Base-by-base conservation (phyloP, 768 basidiomycete genomes). In the Paxillus rubicundulus region DNA sequence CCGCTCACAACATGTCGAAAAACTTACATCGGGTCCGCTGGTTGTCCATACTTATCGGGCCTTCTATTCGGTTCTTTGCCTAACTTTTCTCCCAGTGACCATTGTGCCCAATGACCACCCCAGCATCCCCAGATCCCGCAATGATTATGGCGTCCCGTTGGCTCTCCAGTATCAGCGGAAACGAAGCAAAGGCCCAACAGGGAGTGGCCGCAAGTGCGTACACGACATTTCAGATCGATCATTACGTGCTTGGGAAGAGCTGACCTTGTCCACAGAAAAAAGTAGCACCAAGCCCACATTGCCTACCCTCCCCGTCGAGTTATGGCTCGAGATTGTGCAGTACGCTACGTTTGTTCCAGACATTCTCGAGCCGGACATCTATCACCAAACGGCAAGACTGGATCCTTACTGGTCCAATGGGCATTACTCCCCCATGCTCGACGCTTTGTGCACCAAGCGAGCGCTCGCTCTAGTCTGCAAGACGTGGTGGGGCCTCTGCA, bases 81-180 rank as follows among this genome's bases (percentile, higher is more conserved):
- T 24, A 21, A 21, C 21, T 9, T 50, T 37, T 48, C 28, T 42
- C 51, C 37, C 45, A 24, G 24, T 24, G 5, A 28, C 49, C 21
- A 12, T 45, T 33, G 40, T 54, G 38, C 50, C 34, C 59, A 33
- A 63, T 64, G 63, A 47, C 49, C 48, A 42, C 53, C 52, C 24
- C 24, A 24, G 28, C 38, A 34, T 47, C 53, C 32, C 45, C 54
- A n/a, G 52, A 48, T 37, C 55, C 42, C 38, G 38, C 50, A 47
- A 12, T 30, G 55, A 64, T 40, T 66, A 59, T 9, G 61, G 63
- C 18, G 33, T 45, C 1, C 60, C 62, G 6, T 34, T 66, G 4
- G 37, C 67, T 66, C 44, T 45, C 60, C 42, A 28, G 47, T 6
- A 33, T 49, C 28, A 21, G 50, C 9, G 47, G 53, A 48, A 55